A percentile compares a stretch with the other conserved stretches of the same genome.
Conservation (phyloP, 2,329 filamentous ascomycete species). For the Hypocrella siamensis region DNA sequence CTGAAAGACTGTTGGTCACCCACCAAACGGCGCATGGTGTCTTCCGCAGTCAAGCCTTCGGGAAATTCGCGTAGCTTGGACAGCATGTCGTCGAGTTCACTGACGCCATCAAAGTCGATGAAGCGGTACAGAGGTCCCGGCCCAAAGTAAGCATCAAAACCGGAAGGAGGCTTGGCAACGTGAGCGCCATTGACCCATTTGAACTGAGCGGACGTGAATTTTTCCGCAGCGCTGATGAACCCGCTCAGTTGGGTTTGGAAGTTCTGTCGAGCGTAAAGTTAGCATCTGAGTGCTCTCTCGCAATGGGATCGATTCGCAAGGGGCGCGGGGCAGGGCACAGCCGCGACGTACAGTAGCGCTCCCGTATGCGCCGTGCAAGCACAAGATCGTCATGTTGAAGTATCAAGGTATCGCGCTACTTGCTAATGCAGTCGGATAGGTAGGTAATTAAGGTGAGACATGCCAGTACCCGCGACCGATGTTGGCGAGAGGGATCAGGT, state of each 20-base stretch:
- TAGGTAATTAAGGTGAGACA: too few relatives aligned
- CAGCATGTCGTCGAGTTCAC: conserved; percentile 27
- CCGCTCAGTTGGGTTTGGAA: conserved; percentile 36
- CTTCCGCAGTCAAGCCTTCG: conserved; percentile 33
- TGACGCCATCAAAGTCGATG: conserved; percentile 29
- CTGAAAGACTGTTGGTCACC: conserved; percentile 12
- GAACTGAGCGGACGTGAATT: conserved; percentile 15
- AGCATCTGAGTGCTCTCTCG: not conserved
- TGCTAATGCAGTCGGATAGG: not conserved
- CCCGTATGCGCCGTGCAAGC: conserved; percentile 41
- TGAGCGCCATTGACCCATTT: conserved; percentile 36
- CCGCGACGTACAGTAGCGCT: conserved; percentile 31
- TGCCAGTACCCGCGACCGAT: too few relatives aligned
- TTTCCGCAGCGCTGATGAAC: conserved; percentile 10
- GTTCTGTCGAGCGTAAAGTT: conserved; percentile 32
- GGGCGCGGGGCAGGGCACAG: conserved; percentile 1
- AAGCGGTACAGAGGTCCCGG: conserved; percentile 38
- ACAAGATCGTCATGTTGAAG: conserved; percentile 35
- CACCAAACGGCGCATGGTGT: conserved; percentile 36
- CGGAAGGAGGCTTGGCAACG: conserved; percentile 31
- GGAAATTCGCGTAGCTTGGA: conserved; percentile 38
- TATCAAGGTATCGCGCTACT: not conserved
- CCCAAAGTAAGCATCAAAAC: conserved; percentile 42
- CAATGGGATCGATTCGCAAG: not conserved
- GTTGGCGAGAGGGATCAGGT: too few relatives aligned